Evolutionary conservation across 306 rosid species (phyloP), one percentile per base, ranked within the genome.

Genomic region (Dryas alaskensis): DNA sequence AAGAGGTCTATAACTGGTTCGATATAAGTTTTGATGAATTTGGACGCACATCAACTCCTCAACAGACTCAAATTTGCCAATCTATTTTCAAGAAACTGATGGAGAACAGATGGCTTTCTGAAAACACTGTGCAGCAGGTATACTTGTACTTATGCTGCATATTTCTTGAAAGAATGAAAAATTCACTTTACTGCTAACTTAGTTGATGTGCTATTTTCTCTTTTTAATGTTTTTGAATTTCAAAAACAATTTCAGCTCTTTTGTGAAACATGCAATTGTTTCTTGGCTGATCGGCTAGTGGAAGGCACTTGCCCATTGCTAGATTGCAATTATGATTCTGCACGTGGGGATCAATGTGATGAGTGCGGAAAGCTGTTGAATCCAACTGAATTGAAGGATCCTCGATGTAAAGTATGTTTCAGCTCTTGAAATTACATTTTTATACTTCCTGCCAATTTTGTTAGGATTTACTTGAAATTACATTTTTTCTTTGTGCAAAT

Each of bases 301-400:
- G 91, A 85, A 82, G 96, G 96, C 53, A 80, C 60, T 62, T 90
- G 93, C 75, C 91, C 91, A 10, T 80, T 62, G 43, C 84, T 53
- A 2, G 86, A 83, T 37, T 90, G 96, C 17, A 85, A 79, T 63
- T 81, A 86, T 80, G 90, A 83, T 69, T 88, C 89, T 67, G 96
- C 96, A 12, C 85, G 93, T 10, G 96, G 96, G 10, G 96, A 90
- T 69, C 96, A 88, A 52, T 90, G 96, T 60, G 96, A 90, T 74
- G 81, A 88, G 73, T 90, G 96, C 63, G 91, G 96, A 64, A 82
- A 88, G 70, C 89, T 88, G 73, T 81, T 86, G 63, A 83, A 90
- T 67, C 84, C 96, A 58, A 83, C 89, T 11, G 96, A 90, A 39
- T 84, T 90, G 72, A 83, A 76, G 57, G 63, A 64, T 78, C 93